Evolutionary conservation across 1,284 basidiomycete species (phyloP), one percentile per base, ranked within the genome.

Genomic region (Apiotrichum siamense): DNA sequence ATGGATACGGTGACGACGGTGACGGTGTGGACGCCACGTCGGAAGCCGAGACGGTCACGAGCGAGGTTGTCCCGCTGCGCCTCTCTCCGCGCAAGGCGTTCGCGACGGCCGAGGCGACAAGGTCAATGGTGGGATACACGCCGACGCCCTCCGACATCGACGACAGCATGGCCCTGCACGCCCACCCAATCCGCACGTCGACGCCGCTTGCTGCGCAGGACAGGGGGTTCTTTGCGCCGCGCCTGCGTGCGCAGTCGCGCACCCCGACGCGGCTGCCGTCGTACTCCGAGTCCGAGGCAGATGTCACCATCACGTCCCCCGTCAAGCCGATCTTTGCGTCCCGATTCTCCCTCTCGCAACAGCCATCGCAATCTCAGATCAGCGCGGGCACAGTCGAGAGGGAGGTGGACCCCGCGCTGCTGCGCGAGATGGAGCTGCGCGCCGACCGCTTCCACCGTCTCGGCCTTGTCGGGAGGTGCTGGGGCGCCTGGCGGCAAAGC

Each of bases 401-500:
- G 10, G 44, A 45, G n/a, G 23, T 51, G 13, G 43, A 47, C 31
- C 40, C 44, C 10, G 44, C 48, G 4, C 31, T 47, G 18, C 24
- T 40, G 23, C 39, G 37, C 20, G 55, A 62, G 45, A 62, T 69
- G 59, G 72, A 72, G 29, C 40, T 39, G 20, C 54, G 58, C 23
- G 72, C 69, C 10, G 66, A 70, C 47, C 52, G 52, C 13, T 74
- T 71, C 41, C 64, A 67, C 47, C 53, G 60, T 7, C 47, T 65
- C 4, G 71, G 70, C 1, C 37, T 73, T n/a, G 32, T 68, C 44
- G 71, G 68, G 2, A 54, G 71, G 38, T 72, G 71, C 41, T 69
- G 61, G 59, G 66, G 68, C 43, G 61, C 65, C 37, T 74, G 72
- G 72, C 46, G 52, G 17, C 59, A 62, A 35, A 56, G 65, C 4